phyloP scores from a whole-genome alignment of 306 rosid species.

The Alnus rubra region DNA sequence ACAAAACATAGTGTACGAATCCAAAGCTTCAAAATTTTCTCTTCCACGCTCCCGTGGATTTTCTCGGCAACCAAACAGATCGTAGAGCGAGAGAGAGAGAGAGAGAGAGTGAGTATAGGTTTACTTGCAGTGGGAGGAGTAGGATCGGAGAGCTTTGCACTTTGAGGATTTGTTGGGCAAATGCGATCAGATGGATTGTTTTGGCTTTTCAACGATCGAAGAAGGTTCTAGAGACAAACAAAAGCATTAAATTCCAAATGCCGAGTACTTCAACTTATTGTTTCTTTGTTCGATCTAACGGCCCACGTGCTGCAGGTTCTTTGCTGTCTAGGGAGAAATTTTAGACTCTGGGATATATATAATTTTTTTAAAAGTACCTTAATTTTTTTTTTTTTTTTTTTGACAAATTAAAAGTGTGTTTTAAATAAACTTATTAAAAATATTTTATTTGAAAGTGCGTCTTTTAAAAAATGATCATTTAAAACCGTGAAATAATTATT shows the following conservation, averaged over 20 bases:
- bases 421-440: too few species aligned
- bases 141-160: background rate
- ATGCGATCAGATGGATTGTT: background rate
- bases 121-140: constrained; percentile 4
- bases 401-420: too few species aligned
- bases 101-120: constrained; percentile 1
- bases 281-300: too few species aligned
- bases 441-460: too few species aligned
- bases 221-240: constrained; percentile 46
- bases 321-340: too few species aligned
- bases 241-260: background rate
- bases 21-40: background rate
- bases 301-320: too few species aligned
- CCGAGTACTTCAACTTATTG: too few species aligned
- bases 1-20: background rate
- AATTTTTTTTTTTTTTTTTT: too few species aligned
- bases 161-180: background rate
- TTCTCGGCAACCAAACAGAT: constrained; percentile 25
- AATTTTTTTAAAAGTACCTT: too few species aligned
- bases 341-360: too few species aligned
- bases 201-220: constrained; percentile 25
- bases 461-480: too few species aligned
- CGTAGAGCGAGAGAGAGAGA: background rate
- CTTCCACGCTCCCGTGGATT: background rate
- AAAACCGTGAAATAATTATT: too few species aligned